Evolutionary conservation across 345 rosid species (phyloP), one percentile per base, ranked within the genome.

Genomic region (Pistacia integerrima): DNA sequence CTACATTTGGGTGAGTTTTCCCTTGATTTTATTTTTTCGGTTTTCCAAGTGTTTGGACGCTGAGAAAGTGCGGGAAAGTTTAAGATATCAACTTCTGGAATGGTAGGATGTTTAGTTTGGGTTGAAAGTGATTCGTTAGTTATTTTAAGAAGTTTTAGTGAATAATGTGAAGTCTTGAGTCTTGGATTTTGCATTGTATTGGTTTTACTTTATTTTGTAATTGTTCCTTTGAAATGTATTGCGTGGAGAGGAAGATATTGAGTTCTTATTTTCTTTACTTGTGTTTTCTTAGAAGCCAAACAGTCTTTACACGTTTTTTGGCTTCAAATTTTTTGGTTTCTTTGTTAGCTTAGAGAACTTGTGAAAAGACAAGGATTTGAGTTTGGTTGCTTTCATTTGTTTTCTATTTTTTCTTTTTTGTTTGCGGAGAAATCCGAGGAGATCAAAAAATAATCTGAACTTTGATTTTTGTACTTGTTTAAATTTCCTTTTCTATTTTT

Each of bases 1-100:
- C 41, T 92, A 78, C 75, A 68, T 81, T 83, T 80, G 84, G 87
- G 98, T 92, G 16, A 76, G 87, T 72, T 51, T 35, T 74, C 8
- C 61, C 2, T 9, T 44, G 17, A 25, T 61, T 56, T 63, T 22
- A 0, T 3, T 18, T 17, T 30, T 8, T 52, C 5, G 25, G 48
- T 46, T 60, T 17, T 5, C 64, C 58, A 63, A 64, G n/a, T 74
- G 75, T 55, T 81, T 77, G 81, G 79, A 64, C 55, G 36, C 52
- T 30, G 76, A 80, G 79, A 78, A 79, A 70, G 74, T 67, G 72
- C 57, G 8, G 74, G 36, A 49, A 67, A 73, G 20, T 9, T 1
- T 8, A n/a, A 8, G 33, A 25, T 30, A 2, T 38, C 16, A 17
- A 17, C 13, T 7, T 11, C 69, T 49, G 25, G 48, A 49, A 18